Evolutionary conservation across 2,329 filamentous ascomycete species (phyloP), one percentile per base, ranked within the genome.

Genomic region (Madurella mycetomatis): DNA sequence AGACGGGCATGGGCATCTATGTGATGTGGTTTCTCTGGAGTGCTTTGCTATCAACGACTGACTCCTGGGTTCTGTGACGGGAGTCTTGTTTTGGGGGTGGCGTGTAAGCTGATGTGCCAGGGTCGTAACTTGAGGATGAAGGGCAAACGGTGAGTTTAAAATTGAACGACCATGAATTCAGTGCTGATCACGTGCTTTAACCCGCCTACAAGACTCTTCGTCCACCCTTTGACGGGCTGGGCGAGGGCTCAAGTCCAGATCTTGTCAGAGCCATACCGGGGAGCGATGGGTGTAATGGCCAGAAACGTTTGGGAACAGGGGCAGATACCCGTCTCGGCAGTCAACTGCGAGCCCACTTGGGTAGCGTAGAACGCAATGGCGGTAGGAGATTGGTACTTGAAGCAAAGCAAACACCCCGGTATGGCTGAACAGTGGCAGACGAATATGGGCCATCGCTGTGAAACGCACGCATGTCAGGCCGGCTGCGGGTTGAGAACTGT

Each of bases 401-500:
- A 12, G 15, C 12, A 41, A 2, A 16, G 39, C 39, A 15, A 41
- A 41, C 15, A 41, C 39, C 39, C 16, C 5, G 13, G 12, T 16
- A 15, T 18, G 17, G 8, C 2, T 19, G 9, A 18, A 19, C 16
- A 19, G 5, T 42, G 41, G 15, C 8, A 19, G 11, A 43, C 2
- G 18, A 43, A 19, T 4, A 2, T 5, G 3, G 16, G 17, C 19
- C 19, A 13, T 43, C 18, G 16, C 16, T 15, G n/a, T 37, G 45
- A 13, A 19, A 12, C 17, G 45, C 31, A 37, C 31, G 13, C 11
- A 37, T 39, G 25, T 31, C n/a, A 18, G 2, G 13, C 31, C 11
- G 5, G 17, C 30, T 7, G 11, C 25, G 34, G 16, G 9, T n/a
- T 16, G 52, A 18, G 51, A 37, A 47, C 53, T 59, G 56, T 62